A percentile compares a stretch with the other conserved stretches of the same genome.
These are phyloP conservation scores for Kickxella alabastrina DNA, from an alignment of 192 early-diverging fungal genomes.

Conservation along the genomic window DNA sequence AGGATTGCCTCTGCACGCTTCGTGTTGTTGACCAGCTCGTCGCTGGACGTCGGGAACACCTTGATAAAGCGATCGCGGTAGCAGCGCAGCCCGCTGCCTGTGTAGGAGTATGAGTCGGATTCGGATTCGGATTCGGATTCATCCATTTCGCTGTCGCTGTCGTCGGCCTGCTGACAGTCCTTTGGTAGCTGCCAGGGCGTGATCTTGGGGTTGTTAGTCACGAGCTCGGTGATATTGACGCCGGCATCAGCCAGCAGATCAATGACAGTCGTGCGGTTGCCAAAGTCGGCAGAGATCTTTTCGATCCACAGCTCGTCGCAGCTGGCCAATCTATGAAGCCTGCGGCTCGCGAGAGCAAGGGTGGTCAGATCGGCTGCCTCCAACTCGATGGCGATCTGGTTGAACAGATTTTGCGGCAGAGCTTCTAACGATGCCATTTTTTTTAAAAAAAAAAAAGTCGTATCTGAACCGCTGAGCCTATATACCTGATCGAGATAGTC, in stretches of 20 bases:
- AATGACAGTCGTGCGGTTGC: slow-evolving; percentile 32
- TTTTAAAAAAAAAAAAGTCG: background rate
- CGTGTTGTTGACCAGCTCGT: slow-evolving; percentile 10
- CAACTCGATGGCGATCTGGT: slow-evolving; percentile 28
- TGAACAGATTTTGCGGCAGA: slow-evolving; percentile 42
- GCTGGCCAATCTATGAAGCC: slow-evolving; percentile 15
- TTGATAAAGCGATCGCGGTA: slow-evolving; percentile 34
- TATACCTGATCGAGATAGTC: too few species aligned
- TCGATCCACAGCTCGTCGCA: slow-evolving; percentile 44
- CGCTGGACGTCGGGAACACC: slow-evolving; percentile 28
- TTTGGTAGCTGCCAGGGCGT: slow-evolving; percentile 23
- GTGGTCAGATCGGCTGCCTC: slow-evolving; percentile 20
- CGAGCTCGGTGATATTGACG: slow-evolving; percentile 36
- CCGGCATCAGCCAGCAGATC: slow-evolving; percentile 42
- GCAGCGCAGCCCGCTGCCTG: slow-evolving; percentile 27
- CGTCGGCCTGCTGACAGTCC: background rate
- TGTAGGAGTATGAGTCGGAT: background rate
- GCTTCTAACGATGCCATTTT: slow-evolving; percentile 22
- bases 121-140: background rate
- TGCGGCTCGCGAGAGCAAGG: slow-evolving; percentile 32
- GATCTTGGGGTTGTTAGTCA: slow-evolving; percentile 18
- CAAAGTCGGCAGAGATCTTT: slow-evolving; percentile 44
- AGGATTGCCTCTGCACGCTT: slow-evolving; percentile 24
- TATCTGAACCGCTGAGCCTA: too few species aligned
- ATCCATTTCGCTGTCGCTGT: background rate